These are phyloP conservation scores for Comarum palustre DNA, from an alignment of 306 rosid species.

Conservation along the genomic window DNA sequence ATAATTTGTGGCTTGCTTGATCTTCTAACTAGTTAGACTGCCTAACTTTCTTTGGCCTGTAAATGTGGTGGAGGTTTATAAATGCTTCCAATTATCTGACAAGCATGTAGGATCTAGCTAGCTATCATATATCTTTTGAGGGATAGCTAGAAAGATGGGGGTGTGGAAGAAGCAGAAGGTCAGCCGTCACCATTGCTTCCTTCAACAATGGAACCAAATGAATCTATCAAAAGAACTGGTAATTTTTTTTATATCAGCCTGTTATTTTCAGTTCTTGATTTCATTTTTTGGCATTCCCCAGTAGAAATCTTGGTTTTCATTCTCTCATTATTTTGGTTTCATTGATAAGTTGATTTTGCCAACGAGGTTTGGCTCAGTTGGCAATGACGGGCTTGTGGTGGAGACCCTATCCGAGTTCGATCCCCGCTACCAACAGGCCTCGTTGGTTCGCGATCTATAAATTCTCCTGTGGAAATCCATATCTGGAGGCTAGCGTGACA, in stretches of 20 bases:
- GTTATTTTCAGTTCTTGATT: background rate
- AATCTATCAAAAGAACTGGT: constrained; percentile 31
- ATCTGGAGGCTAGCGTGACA: too few relatives aligned
- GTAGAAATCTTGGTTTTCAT: background rate
- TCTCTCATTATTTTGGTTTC: background rate
- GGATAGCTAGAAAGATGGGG: constrained; percentile 22
- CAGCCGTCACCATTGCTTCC: constrained; percentile 25
- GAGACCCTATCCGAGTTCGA: too few relatives aligned
- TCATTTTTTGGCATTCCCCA: background rate
- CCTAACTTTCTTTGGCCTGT: background rate
- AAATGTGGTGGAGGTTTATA: background rate
- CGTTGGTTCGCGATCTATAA: too few relatives aligned
- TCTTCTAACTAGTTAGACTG: background rate
- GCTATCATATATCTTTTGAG: background rate
- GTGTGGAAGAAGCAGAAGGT: constrained; percentile 2
- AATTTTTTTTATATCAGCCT: background rate
- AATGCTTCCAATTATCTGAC: background rate
- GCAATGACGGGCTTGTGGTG: too few relatives aligned
- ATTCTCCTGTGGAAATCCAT: too few relatives aligned
- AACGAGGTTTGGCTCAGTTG: too few relatives aligned
- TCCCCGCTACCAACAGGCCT: too few relatives aligned
- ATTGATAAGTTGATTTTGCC: background rate
- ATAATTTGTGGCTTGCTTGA: background rate
- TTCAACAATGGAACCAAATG: background rate
- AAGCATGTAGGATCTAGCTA: background rate